Evolutionary conservation across 495 filamentous ascomycete species (phyloP).

Genomic region (Penicillium goetzii): DNA sequence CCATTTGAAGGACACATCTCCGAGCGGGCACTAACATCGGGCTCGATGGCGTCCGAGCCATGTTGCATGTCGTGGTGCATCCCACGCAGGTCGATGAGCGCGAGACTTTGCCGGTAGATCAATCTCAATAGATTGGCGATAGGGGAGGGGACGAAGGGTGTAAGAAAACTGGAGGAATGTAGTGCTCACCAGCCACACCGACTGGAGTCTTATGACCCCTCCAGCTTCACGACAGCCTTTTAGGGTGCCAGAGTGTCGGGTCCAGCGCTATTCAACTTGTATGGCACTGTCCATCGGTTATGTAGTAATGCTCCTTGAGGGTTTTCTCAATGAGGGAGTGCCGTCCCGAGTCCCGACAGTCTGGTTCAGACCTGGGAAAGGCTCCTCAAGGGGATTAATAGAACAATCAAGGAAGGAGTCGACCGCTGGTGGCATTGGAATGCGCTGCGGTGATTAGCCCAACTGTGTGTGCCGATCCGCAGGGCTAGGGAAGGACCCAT

Average conservation of each 20-base stretch:
- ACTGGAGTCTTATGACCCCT: constrained; percentile 33
- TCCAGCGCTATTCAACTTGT: constrained; percentile 10
- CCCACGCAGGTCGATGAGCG: background rate
- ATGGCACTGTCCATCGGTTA: background rate
- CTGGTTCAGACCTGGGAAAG: constrained; percentile 15
- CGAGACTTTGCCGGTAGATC: background rate
- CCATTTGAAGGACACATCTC: background rate
- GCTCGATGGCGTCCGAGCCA: constrained; percentile 31
- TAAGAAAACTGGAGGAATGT: constrained; percentile 15
- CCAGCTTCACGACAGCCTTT: constrained; percentile 24
- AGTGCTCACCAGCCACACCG: constrained; percentile 22
- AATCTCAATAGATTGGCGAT: background rate
- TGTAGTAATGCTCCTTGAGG: background rate
- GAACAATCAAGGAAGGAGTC: background rate
- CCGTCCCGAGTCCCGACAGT: constrained; percentile 18
- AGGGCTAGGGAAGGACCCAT: constrained; percentile 9
- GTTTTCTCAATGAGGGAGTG: background rate
- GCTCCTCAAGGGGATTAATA: constrained; percentile 7
- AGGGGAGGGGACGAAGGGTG: constrained; percentile 12
- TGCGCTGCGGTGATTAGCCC: constrained; percentile 16
- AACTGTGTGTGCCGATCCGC: constrained; percentile 17
- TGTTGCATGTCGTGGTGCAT: constrained; percentile 20
- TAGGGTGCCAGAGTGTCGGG: constrained; percentile 28
- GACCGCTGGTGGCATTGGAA: constrained; percentile 9
- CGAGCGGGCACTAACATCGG: constrained; percentile 33